phyloP scores from a whole-genome alignment of 129 eudicot species.

The Scalesia atractyloides region DNA sequence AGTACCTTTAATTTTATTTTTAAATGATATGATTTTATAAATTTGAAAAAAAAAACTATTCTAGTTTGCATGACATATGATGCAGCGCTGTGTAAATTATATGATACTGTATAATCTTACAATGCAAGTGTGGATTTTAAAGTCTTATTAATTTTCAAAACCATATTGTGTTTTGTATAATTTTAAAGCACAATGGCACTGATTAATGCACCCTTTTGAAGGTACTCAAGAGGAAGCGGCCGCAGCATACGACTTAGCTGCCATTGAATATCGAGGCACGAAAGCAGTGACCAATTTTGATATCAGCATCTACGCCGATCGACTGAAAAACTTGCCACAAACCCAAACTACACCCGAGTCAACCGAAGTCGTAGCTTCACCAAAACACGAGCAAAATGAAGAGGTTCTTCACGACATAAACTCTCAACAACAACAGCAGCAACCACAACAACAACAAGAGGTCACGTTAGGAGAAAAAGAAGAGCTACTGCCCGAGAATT shows the following conservation, averaged over 20 bases:
- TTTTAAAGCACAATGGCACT: neutral
- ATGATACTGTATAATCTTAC: neutral
- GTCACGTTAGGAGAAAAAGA: constrained; percentile 1
- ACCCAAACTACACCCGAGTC: constrained; percentile 20
- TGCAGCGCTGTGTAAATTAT: too few species aligned
- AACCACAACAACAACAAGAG: neutral
- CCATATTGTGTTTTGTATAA: neutral
- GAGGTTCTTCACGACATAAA: constrained; percentile 22
- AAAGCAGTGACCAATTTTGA: constrained; percentile 92
- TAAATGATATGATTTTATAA: neutral
- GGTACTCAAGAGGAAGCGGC: constrained; percentile 98
- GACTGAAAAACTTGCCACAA: constrained; percentile 43
- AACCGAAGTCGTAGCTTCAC: constrained; percentile 22
- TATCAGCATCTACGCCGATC: constrained; percentile 63
- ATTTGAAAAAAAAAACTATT: too few species aligned
- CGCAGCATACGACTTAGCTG: constrained; percentile 85
- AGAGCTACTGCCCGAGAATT: constrained; percentile 27
- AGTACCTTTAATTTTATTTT: neutral
- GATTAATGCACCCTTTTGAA: constrained; percentile 20
- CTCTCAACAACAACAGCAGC: neutral
- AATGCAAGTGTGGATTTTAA: neutral
- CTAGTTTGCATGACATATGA: too few species aligned
- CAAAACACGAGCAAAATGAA: constrained; percentile 29
- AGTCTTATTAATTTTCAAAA: neutral
- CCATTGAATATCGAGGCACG: constrained; percentile 72